Evolutionary conservation across 2,329 filamentous ascomycete species (phyloP).

Genomic region (Apiospora koreana): DNA sequence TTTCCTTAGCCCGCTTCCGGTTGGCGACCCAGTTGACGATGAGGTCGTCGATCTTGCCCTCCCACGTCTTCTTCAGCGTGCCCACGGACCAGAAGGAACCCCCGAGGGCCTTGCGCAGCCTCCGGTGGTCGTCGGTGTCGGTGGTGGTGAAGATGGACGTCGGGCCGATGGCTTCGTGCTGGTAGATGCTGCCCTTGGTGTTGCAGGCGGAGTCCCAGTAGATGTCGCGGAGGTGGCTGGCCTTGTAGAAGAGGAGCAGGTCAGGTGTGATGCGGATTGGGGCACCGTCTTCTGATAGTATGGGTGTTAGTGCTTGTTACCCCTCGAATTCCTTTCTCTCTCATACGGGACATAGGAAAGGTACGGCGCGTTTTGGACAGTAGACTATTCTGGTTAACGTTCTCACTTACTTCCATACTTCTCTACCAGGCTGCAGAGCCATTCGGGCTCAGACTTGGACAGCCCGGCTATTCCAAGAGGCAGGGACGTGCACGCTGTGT

Average conservation of each 20-base stretch:
- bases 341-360: too few relatives aligned
- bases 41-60: constrained; percentile 36
- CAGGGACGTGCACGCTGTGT: constrained; percentile 24
- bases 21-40: constrained; percentile 34
- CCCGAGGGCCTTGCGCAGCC: constrained; percentile 36
- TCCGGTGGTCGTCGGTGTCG: constrained; percentile 34
- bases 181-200: constrained; percentile 35
- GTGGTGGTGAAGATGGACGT: constrained; percentile 32
- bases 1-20: constrained; percentile 30
- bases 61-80: constrained; percentile 39
- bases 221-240: constrained; percentile 38
- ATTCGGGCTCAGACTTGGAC: constrained; percentile 21
- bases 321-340: too few relatives aligned
- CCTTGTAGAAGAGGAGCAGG: constrained; percentile 36
- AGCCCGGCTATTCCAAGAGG: constrained; percentile 21
- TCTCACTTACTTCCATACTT: constrained; percentile 21
- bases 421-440: constrained; percentile 23
- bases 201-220: constrained; percentile 40
- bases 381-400: background rate
- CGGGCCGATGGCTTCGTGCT: constrained; percentile 36
- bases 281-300: constrained; percentile 19
- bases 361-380: too few relatives aligned
- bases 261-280: constrained; percentile 40
- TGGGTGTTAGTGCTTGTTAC: too few relatives aligned
- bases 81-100: constrained; percentile 37